Conservation (phyloP, 139 green algal species). For the Penium margaritaceum region DNA sequence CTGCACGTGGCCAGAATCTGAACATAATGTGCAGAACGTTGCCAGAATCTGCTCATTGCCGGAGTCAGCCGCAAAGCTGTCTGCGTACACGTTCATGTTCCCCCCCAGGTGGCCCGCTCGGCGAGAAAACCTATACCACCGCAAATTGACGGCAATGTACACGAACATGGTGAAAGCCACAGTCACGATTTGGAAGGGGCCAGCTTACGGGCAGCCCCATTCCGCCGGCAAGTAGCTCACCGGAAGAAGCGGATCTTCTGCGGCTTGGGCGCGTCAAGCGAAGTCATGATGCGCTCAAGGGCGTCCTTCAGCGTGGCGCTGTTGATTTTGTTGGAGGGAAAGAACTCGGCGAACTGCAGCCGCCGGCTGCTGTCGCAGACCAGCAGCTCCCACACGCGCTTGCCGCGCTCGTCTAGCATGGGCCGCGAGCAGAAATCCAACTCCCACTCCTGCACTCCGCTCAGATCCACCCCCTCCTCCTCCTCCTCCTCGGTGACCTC, state of each 20-base stretch:
- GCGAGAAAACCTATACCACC: too few species aligned
- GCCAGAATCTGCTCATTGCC: too few species aligned
- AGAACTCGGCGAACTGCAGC: conserved; percentile 85
- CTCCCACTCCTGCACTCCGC: conserved; percentile 67
- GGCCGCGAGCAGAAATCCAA: conserved; percentile 95
- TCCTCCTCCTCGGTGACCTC: too few species aligned
- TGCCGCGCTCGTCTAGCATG: conserved; percentile 87
- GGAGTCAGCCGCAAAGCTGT: background rate
- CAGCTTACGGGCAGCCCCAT: too few species aligned
- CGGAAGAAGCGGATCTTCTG: conserved; percentile 81
- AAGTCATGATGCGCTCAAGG: conserved; percentile 64
- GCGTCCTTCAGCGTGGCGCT: conserved; percentile 60
- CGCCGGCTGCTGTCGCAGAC: conserved; percentile 72
- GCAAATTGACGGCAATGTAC: too few species aligned
- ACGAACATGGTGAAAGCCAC: background rate
- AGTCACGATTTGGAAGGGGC: background rate
- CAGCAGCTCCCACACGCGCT: conserved; percentile 98
- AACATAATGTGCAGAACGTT: too few species aligned
- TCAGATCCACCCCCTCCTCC: background rate
- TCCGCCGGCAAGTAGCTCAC: conserved; percentile 15
- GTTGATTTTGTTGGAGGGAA: conserved; percentile 98
- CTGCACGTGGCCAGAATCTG: too few species aligned
- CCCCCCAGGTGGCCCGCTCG: too few species aligned
- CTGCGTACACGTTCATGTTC: background rate
- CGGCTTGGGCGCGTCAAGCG: conserved; percentile 62